Evolutionary conservation across 1,284 basidiomycete species (phyloP), one percentile per base, ranked within the genome.

Genomic region (Thelephora terrestris): DNA sequence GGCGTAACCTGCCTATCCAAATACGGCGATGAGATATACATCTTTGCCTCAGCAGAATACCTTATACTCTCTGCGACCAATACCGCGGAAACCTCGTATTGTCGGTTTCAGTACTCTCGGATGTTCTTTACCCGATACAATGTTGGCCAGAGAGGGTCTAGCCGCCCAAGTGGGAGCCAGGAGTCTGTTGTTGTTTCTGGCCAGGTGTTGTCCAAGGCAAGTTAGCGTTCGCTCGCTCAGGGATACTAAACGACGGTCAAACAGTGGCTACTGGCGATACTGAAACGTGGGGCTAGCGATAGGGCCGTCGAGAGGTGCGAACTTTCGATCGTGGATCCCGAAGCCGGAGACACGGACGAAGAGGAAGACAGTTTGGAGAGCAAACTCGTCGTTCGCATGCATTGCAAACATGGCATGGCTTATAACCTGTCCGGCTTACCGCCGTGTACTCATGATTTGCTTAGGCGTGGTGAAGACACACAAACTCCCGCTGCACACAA

Each of bases 391-490:
- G 67, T 90, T 40, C 78, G 80, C 52, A 62, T 90, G 46, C 73
- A 86, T 57, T 90, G 87, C 64, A 88, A 89, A 68, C 82, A 88
- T 55, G 87, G 87, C 83, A 60, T 55, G 14, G 65, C 57, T 27
- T 48, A 23, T 23, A 7, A 14, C 52, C 40, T 32, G 38, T 37
- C 37, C 38, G 36, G 45, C 47, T 43, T 21, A 43, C 46, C 47
- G 47, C 46, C 17, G 29, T 40, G 45, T 24, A 9, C 16, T 21
- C 16, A 32, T 55, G 34, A 44, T 46, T 34, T 29, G 35, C 24
- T 14, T 48, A 89, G 86, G 85, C 46, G 78, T 90, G 48, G 64
- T 85, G 20, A 90, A 89, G 64, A 90, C 87, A 0, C 87, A 90
- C 62, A 74, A 78, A 16, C 65, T 90, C 12, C 67, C 79, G 17